Evolutionary conservation across 176 grass and related monocot genomes (phyloP), one percentile per base, ranked within the genome.

Genomic region (Phoenix roebelenii): DNA sequence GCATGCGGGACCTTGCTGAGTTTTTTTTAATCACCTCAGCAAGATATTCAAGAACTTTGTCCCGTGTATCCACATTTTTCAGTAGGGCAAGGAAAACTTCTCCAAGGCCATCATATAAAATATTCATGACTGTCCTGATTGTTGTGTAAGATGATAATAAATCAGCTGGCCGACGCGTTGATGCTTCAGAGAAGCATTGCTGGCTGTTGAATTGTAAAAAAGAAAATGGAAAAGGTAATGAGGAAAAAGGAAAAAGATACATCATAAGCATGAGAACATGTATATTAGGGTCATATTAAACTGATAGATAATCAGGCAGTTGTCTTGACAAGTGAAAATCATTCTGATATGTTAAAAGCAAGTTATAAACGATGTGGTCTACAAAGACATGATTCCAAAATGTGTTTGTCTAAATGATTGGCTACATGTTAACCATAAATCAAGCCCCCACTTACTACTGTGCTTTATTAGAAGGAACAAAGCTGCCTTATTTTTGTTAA

Each of bases 61-160:
- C 87, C 73, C 87, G 78, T 78, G 87, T 92, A 77, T 98, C 87
- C 54, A 83, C 50, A 58, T 85, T 98, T 83, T 92, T 89, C 29
- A 98, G 72, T 58, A 98, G 76, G 22, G 39, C 55, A 53, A 88
- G 88, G 72, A 91, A 78, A 69, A 90, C 63, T 60, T 87, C 84
- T 69, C 77, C 82, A 30, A 97, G 75, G 58, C 87, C 84, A 76
- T 98, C 84, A 67, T 92, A 90, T 60, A 98, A 79, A 75, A 68
- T 79, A 76, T 98, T 92, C 87, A 98, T 84, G 63, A 85, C 81
- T 59, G 70, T 92, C 67, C 50, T 91, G 73, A 98, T 92, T 78
- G 93, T 91, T 55, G 87, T 61, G 17, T 83, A 92, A 28, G 87
- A 91, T 54, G 93, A 98, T 24, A 89, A 64, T 24, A 92, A 49